Base-by-base conservation (phyloP, 345 rosid species). In the Clarkia xantiana region DNA sequence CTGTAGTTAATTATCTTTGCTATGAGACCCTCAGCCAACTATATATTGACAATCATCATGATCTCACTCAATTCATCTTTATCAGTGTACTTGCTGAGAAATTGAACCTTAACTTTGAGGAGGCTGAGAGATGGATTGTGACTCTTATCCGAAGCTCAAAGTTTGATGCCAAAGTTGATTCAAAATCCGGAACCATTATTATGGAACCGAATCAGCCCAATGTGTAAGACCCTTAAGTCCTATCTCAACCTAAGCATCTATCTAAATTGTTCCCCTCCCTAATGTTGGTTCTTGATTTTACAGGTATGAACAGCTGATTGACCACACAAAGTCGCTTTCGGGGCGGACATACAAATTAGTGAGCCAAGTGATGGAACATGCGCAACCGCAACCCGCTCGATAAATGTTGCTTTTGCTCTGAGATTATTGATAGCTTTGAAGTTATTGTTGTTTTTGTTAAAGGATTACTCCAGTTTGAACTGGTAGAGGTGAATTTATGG, bases 121-220 rank as follows among this genome's bases (percentile, higher is more conserved):
- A 91, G 41, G 94, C 87, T 25, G 95, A 91, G 78, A 87, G 94
- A 67, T 91, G 95, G 99, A 84, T 93, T 67, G 95, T 82, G 60
- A 82, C 77, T 69, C 96, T 87, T 16, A 84, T 93, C 62, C 86
- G 81, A n/a, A 73, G 69, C 76, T 93, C 99, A 48, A 84, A 93
- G 71, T 82, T 87, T 3, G 94, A 93, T 65, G 99, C 95, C 52
- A 87, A 87, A 74, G 82, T 93, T 61, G 97, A 93, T 72, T 72
- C 95, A 3, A 48, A 82, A 67, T 60, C 84, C 0, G 94, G 99
- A 76, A 80, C 95, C 10, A 80, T 87, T 41, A 45, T 68, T 40
- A 84, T 93, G 90, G 94, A 93, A 64, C 91, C 95, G 11, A 82
- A 68, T 59, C 74, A 73, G 18, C 91, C 84, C 54, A 77, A 93